These are phyloP conservation scores for Colletotrichum siamense DNA, from an alignment of 2,329 filamentous ascomycete species.

Conservation along the genomic window DNA sequence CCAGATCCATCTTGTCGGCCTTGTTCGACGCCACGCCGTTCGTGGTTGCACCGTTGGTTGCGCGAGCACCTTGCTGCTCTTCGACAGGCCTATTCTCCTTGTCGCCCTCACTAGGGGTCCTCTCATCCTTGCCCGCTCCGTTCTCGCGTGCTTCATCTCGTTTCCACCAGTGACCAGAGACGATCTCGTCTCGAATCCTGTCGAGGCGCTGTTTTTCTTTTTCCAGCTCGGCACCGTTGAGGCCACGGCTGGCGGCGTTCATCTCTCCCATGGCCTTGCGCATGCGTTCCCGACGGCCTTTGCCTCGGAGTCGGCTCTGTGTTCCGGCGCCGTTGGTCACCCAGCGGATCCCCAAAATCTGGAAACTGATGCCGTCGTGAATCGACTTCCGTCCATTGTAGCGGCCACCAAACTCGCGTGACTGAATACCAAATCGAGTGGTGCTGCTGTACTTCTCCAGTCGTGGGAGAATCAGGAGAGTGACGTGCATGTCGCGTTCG, in stretches of 20 bases:
- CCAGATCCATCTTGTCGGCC: slow-evolving; percentile 5
- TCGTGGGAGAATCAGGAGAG: slow-evolving; percentile 80
- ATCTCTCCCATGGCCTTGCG: slow-evolving; percentile 60
- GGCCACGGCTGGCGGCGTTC: slow-evolving; percentile 34
- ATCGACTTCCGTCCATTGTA: slow-evolving; percentile 45
- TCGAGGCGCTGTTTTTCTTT: slow-evolving; percentile 21
- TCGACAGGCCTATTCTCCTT: slow-evolving; percentile 50
- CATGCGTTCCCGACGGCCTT: slow-evolving; percentile 61
- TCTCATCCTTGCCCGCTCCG: slow-evolving; percentile 31
- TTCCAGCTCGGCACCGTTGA: slow-evolving; percentile 17
- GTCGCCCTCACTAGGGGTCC: slow-evolving; percentile 41
- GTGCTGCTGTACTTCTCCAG: slow-evolving; percentile 78
- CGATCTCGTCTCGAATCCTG: slow-evolving; percentile 34
- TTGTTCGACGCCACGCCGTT: neutral
- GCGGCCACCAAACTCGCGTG: slow-evolving; percentile 75
- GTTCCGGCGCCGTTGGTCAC: slow-evolving; percentile 75
- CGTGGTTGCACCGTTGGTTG: neutral
- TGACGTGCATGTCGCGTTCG: slow-evolving; percentile 85
- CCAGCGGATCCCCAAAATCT: slow-evolving; percentile 82
- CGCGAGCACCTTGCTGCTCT: neutral
- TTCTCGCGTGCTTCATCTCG: slow-evolving; percentile 29
- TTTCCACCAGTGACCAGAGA: slow-evolving; percentile 37
- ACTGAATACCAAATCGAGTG: slow-evolving; percentile 81
- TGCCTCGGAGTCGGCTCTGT: slow-evolving; percentile 61
- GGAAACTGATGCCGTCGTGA: slow-evolving; percentile 91